Base-by-base conservation (phyloP, 371 early-diverging fungal species). In the Actinomortierella ambigua region DNA sequence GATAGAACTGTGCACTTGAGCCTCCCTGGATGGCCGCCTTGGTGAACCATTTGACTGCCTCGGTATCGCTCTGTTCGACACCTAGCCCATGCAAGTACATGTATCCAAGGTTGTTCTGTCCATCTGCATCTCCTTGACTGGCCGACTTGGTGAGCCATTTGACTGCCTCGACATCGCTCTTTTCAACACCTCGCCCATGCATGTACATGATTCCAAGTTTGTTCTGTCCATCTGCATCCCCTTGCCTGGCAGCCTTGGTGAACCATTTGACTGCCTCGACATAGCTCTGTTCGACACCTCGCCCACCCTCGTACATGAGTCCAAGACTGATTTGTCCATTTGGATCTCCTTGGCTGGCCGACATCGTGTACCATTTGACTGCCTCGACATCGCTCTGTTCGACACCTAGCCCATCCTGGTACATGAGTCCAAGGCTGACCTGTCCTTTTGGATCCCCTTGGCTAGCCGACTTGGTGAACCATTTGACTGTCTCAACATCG, bases 21-120 rank as follows among this genome's bases (percentile, higher is more conserved):
- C 81, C 61, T 64, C 75, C 78, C 41, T 68, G 67, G 20, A 53
- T 81, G 13, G 85, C 80, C 7, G 77, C 69, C 50, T 61, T 29
- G 52, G 81, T 82, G 71, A 84, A 88, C 64, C 53, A 77, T 63
- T 82, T 79, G 53, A 87, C 79, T 0, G 88, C 88, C 61, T 73
- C 53, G 57, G 63, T 65, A 43, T 81, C 78, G 65, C 89, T 78
- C 58, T 79, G 75, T 18, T 66, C 73, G 1, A 89, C 82, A 13
- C 90, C 89, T 59, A 85, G 77, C 24, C 88, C 91, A 75, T 93
- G 88, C 42, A 93, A 93, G 70, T 89, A 93, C 50, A 90, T 92
- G 67, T 93, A 91, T 1, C 93, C 96, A 8, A 93, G 81, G 59
- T 93, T 93, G 78, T 93, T 91, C 65, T 93, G 92, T 20, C 94